Conservation (phyloP, 2,329 filamentous ascomycete genomes). For the Aspergillus japonicus region DNA sequence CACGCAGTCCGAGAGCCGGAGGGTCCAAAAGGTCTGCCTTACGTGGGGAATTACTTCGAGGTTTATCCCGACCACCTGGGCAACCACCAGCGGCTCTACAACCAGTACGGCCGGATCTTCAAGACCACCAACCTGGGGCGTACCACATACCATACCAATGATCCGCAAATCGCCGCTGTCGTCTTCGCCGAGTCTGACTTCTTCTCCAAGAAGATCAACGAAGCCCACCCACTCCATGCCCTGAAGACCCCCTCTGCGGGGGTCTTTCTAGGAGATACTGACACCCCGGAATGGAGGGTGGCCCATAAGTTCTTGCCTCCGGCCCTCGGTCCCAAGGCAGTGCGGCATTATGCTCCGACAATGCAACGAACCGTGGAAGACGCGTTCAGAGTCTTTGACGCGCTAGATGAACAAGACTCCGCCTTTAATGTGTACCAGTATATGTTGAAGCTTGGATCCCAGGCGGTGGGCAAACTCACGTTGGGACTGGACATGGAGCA, state of each 20-base stretch:
- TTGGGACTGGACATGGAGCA: conserved; percentile 49
- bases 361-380: conserved; percentile 58
- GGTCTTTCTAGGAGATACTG: conserved; percentile 36
- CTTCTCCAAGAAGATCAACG: conserved; percentile 54
- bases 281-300: conserved; percentile 36
- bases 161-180: conserved; percentile 49
- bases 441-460: conserved; percentile 50
- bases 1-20: conserved; percentile 27
- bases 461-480: conserved; percentile 46
- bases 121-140: conserved; percentile 55
- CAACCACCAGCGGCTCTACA: conserved; percentile 56
- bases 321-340: conserved; percentile 58
- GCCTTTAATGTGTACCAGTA: conserved; percentile 52
- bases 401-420: conserved; percentile 48
- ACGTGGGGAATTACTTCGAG: conserved; percentile 56
- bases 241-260: conserved; percentile 30
- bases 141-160: conserved; percentile 52
- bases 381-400: conserved; percentile 49
- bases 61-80: conserved; percentile 59
- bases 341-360: conserved; percentile 59
- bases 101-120: conserved; percentile 53
- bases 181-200: conserved; percentile 53
- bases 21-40: conserved; percentile 26
- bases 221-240: conserved; percentile 30
- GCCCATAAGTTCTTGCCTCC: conserved; percentile 64